Evolutionary conservation across 768 basidiomycete species (phyloP).

Genomic region (Panaeolus papilionaceus): DNA sequence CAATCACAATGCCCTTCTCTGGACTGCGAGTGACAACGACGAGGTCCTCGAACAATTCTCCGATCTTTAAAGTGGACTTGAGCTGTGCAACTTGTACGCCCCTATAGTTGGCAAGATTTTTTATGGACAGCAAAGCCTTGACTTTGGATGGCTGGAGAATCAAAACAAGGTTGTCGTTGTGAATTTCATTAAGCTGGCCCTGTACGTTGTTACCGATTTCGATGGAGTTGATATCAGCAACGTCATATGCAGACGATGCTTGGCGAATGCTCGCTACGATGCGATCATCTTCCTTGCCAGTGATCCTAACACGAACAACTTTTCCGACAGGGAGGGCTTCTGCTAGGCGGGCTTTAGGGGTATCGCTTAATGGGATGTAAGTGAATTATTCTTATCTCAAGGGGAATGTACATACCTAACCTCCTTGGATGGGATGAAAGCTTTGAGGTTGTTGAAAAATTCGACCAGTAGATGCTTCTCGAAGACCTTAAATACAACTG

Average conservation of each 20-base stretch:
- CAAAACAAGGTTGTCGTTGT: conserved; percentile 83
- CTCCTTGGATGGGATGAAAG: conserved; percentile 80
- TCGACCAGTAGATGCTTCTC: conserved; percentile 86
- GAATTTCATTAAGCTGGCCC: conserved; percentile 79
- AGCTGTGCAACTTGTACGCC: conserved; percentile 70
- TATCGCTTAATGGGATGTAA: conserved; percentile 59
- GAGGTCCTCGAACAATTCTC: conserved; percentile 76
- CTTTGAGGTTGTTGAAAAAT: conserved; percentile 90
- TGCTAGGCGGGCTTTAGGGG: conserved; percentile 55
- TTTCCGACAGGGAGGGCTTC: conserved; percentile 81
- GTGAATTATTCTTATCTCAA: conserved; percentile 3
- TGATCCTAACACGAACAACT: conserved; percentile 84
- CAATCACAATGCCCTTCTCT: conserved; percentile 87
- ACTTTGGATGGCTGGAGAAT: conserved; percentile 72
- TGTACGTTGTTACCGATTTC: conserved; percentile 78
- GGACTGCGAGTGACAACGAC: conserved; percentile 90
- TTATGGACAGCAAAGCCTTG: conserved; percentile 85
- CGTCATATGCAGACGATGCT: conserved; percentile 57
- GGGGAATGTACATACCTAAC: conserved; percentile 61
- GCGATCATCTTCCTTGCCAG: conserved; percentile 63
- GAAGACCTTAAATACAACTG: conserved; percentile 81
- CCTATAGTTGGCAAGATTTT: conserved; percentile 85
- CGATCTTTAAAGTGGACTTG: conserved; percentile 63
- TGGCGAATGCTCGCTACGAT: conserved; percentile 90
- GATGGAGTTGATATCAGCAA: conserved; percentile 71